Evolutionary conservation across 1,284 basidiomycete genomes (phyloP).

Genomic region (Boletellus sp.): DNA sequence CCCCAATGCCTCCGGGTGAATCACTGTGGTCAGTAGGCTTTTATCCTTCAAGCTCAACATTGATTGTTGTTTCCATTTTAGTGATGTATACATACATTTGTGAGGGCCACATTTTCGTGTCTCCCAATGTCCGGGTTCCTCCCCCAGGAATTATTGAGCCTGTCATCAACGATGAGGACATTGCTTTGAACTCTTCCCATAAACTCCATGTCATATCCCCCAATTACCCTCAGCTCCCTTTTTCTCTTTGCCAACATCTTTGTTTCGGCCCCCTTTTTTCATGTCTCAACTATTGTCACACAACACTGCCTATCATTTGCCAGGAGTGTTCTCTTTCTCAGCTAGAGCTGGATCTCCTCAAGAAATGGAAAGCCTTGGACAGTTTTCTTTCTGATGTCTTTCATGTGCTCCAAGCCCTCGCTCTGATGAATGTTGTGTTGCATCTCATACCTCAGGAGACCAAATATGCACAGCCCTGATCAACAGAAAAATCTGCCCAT

Average conservation of each 20-base stretch:
- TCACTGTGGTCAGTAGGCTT: too few relatives aligned
- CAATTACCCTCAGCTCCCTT: constrained; percentile 5
- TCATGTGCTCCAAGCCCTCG: background rate
- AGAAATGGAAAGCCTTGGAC: background rate
- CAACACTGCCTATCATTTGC: background rate
- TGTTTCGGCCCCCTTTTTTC: constrained; percentile 3
- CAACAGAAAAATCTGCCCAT: constrained; percentile 1
- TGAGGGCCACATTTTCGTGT: background rate
- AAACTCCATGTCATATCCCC: constrained; percentile 1
- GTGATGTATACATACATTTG: constrained; percentile 1
- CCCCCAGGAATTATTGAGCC: background rate
- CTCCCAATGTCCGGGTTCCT: constrained; percentile 1
- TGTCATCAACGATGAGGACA: background rate
- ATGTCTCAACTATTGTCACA: constrained; percentile 4
- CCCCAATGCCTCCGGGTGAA: too few relatives aligned
- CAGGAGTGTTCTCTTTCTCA: background rate
- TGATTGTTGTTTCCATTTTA: background rate
- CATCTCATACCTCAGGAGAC: background rate
- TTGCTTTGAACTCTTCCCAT: background rate
- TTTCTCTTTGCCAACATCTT: background rate
- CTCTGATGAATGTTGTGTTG: constrained; percentile 3
- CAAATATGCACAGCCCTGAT: background rate
- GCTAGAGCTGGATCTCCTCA: background rate
- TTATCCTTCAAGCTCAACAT: background rate
- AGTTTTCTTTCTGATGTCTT: constrained; percentile 3